Base-by-base conservation (phyloP, 2,329 filamentous ascomycete genomes). In the Chaetomium sp. region DNA sequence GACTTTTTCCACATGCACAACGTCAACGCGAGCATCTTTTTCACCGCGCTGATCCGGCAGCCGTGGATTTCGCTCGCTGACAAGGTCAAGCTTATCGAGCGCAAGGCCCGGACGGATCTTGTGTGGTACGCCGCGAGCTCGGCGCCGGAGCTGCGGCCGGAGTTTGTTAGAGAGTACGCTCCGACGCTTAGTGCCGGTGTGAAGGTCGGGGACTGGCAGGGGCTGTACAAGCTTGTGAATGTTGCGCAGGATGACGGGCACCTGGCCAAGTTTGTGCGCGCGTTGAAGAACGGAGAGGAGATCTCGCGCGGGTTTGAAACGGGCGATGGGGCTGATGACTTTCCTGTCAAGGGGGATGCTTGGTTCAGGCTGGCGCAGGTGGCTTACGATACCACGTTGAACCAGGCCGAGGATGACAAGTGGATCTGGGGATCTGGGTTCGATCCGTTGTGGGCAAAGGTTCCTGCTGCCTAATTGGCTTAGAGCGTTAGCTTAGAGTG, bases 61-160 rank as follows among this genome's bases (percentile, higher is more conserved):
- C 11, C 49, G 2, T 73, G 70, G 69, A 67, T 72, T 52, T 37
- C 44, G 3, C 14, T 68, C 5, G 67, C 61, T 34, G 65, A 71
- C 50, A 84, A 84, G 61, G 69, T 73, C 19, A 77, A 84, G 2
- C 69, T 89, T 0, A 70, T 89, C 4, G 82, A 87, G 67, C 86
- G 79, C 77, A 89, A 88, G 66, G 80, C 74, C 4, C 77, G 85
- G 42, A 68, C 78, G 51, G 84, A 87, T 65, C 72, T 89, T 3
- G 70, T 76, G 40, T 75, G 85, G 73, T 89, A 89, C 64, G 80
- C 80, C 0, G 82, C 81, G 0, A 73, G 74, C 0, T 79, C 84
- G 0, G 47, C 59, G 40, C 61, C 70, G 2, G n/a, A 64, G 34
- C n/a, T 44, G 34, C 14, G 5, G 57, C 65, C 9, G 4, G 35